Percentiles rank a stretch among this genome's conserved stretches.
These are phyloP conservation scores for Pulveroboletus sp. DNA, from an alignment of 768 basidiomycete species.

Conservation along the genomic window DNA sequence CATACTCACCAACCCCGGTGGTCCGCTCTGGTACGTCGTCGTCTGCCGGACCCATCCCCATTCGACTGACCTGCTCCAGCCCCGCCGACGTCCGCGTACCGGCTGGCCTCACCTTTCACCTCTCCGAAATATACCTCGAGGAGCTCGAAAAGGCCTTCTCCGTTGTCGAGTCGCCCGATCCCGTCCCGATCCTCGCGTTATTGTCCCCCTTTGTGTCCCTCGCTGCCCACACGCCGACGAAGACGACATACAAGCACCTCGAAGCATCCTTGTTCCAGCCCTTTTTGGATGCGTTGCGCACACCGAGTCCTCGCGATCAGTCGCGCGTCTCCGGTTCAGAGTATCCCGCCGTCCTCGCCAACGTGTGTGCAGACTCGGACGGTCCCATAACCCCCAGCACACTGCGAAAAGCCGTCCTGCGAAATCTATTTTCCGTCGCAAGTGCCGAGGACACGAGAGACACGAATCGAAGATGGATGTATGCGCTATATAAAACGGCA, in stretches of 20 bases:
- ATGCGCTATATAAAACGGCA: conserved; percentile 69
- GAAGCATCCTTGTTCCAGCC: conserved; percentile 67
- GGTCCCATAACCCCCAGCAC: conserved; percentile 31
- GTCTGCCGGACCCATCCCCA: neutral
- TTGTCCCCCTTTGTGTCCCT: conserved; percentile 69
- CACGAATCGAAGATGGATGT: conserved; percentile 78
- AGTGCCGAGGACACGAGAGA: conserved; percentile 72
- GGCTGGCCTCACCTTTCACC: conserved; percentile 73
- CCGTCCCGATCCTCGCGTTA: conserved; percentile 51
- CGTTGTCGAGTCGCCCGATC: conserved; percentile 24
- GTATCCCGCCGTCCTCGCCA: conserved; percentile 46
- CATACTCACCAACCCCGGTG: conserved; percentile 63
- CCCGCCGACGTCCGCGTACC: conserved; percentile 71
- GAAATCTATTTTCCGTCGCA: conserved; percentile 67
- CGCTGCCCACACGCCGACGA: conserved; percentile 62
- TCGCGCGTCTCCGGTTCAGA: conserved; percentile 29
- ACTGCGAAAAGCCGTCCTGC: conserved; percentile 56
- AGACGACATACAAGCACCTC: conserved; percentile 68
- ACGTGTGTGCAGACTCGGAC: conserved; percentile 48
- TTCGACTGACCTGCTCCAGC: conserved; percentile 37
- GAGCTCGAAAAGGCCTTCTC: conserved; percentile 73
- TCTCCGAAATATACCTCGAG: conserved; percentile 85
- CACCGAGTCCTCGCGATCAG: conserved; percentile 46
- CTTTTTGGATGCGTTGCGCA: conserved; percentile 52
- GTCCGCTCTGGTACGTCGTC: conserved; percentile 72